Evolutionary conservation across 768 basidiomycete species (phyloP), one percentile per base, ranked within the genome.

Genomic region (Rhodocollybia butyracea): DNA sequence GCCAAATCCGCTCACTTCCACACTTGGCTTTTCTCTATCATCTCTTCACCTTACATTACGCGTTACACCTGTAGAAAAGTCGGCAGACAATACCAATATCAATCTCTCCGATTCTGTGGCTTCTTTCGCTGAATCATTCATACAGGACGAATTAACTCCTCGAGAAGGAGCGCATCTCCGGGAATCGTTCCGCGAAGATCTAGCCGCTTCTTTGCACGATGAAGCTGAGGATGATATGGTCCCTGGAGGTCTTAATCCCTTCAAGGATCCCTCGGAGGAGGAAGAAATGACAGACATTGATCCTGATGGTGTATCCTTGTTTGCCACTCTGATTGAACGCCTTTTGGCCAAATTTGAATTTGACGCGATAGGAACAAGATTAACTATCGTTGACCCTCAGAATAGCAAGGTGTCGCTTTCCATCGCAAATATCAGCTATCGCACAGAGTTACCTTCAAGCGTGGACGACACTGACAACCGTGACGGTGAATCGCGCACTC

Each of bases 101-200:
- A 80, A 86, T 64, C 77, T 95, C 13, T 75, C 90, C 3, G 82
- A 86, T 43, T 94, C 94, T 22, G 86, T 93, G n/a, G 80, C 80
- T 26, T 86, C 86, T n/a, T 82, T 88, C 13, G 91, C 94, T 1
- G 87, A 92, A 61, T 84, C 87, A 3, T 98, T 98, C 70, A 75
- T 96, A 24, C 88, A 94, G 45, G 80, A 91, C 59, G 91, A 94
- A 64, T 74, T 97, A 47, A 78, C 84, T 22, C 74, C 80, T 6
- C 75, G 76, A 58, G 92, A 96, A 64, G 89, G 86, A 61, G 83
- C 81, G 6, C 74, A 81, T 30, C 76, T 95, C 21, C 81, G 84
- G 62, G 78, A 85, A 57, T 91, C 91, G 1, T 69, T 94, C 45
- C 82, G 81, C 61, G 68, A 79, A 59, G 76, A 78, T 31, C 61